phyloP scores from a whole-genome alignment of 768 basidiomycete genomes.

The Leccinum obscurum region DNA sequence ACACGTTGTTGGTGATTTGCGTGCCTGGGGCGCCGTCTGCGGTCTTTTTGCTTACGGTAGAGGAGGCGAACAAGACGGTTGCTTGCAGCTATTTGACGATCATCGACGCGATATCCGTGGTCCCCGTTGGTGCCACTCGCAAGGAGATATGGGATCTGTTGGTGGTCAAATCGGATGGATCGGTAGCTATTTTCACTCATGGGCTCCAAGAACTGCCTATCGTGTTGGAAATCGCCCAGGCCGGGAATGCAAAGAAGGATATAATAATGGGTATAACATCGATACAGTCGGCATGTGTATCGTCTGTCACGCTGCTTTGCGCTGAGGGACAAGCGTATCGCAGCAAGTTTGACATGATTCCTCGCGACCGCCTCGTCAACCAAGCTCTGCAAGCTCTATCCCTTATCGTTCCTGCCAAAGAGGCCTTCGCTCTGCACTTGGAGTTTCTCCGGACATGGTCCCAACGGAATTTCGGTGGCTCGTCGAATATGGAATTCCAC shows the following conservation, averaged over 20 bases:
- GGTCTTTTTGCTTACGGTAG: slow-evolving; percentile 48
- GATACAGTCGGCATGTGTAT: slow-evolving; percentile 50
- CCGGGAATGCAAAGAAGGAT: slow-evolving; percentile 1
- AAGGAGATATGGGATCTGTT: slow-evolving; percentile 67
- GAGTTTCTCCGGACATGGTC: slow-evolving; percentile 63
- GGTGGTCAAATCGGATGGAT: slow-evolving; percentile 55
- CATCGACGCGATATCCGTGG: slow-evolving; percentile 50
- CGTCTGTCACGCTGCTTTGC: slow-evolving; percentile 54
- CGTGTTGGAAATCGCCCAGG: slow-evolving; percentile 25
- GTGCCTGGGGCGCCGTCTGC: slow-evolving; percentile 47
- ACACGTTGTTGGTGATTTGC: slow-evolving; percentile 57
- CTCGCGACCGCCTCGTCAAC: slow-evolving; percentile 54
- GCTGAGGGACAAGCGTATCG: slow-evolving; percentile 49
- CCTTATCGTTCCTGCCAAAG: slow-evolving; percentile 54
- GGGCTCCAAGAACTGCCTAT: slow-evolving; percentile 49
- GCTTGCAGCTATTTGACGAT: slow-evolving; percentile 40
- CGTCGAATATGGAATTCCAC: slow-evolving; percentile 53
- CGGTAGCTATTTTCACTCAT: slow-evolving; percentile 61
- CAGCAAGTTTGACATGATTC: slow-evolving; percentile 53
- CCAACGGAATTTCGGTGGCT: slow-evolving; percentile 39
- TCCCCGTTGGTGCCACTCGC: slow-evolving; percentile 64
- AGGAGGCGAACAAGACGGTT: slow-evolving; percentile 41
- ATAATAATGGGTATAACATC: slow-evolving; percentile 38
- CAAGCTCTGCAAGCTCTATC: slow-evolving; percentile 66
- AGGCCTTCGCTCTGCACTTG: slow-evolving; percentile 56